Base-by-base conservation (phyloP, 257 asterid species). In the Agastache rugosa region DNA sequence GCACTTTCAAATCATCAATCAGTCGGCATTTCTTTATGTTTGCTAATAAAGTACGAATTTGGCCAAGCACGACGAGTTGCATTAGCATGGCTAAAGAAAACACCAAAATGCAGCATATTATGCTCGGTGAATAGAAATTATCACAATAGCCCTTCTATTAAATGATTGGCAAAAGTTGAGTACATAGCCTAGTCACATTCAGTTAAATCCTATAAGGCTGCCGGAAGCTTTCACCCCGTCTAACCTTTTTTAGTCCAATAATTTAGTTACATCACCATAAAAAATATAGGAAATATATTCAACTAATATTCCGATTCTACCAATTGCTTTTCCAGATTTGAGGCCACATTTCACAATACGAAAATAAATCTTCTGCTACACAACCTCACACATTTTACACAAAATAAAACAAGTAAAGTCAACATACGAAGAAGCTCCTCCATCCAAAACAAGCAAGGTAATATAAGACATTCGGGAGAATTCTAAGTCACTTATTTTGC, bases 301-400 rank as follows among this genome's bases (percentile, higher is more conserved):
- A 51, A 63, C 77, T 45, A 34, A 35, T n/a, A 3, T 47, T 53
- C 73, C 42, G 31, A 54, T 63, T 69, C 42, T 60, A 71, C n/a
- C 11, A 35, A 27, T 25, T 4, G 8, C 19, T 25, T 56, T 63
- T 45, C 73, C 39, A 31, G 37, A 55, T 44, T 48, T 11, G 31
- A 39, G 19, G 48, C 60, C 25, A 69, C 20, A 75, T 62, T 63
- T 35, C 63, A 48, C 56, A 63, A 17, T 56, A 11, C 0, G 39
- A 72, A 11, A 14, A 17, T 10, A 11, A n/a, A 48, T 48, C 17
- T 25, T 50, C 27, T 23, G 23, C 62, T 37, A 25, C 29, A 47
- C 31, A 37, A 65, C 74, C 67, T 62, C 22, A 20, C 42, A 37
- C 79, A 78, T 53, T 45, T 31, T 44, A 64, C 42, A 64, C 44